Base-by-base conservation (phyloP, 129 eudicot genomes). In the Smallanthus sonchifolius region DNA sequence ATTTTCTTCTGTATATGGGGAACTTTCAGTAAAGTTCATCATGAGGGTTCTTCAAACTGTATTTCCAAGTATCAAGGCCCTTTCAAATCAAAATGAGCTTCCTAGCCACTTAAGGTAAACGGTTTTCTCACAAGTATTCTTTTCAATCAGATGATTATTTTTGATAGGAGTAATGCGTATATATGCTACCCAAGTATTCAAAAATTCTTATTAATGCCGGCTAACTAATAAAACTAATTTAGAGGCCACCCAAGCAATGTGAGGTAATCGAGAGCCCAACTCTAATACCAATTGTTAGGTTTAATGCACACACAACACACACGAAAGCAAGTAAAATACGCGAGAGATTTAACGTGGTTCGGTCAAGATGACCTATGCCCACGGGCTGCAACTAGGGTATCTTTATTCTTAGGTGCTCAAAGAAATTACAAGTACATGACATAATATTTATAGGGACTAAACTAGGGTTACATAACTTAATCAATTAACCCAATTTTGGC, bases 11-110 rank as follows among this genome's bases (percentile, higher is more conserved):
- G 91, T 72, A 6, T 94, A 88, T 76, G 81, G 79, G 32, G 97
- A 90, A 74, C 96, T 94, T 69, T 90, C 98, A 15, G 75, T 88
- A 61, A 94, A 86, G 85, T 94, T 96, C 93, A 57, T 94, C 83
- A 77, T 92, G 84, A 90, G 91, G 84, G 98, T 88, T 84, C 92
- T 95, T 82, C 81, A 83, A 55, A 88, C 91, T 19, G 89, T 95
- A 34, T 95, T 95, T 73, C 96, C 96, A 24, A 91, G 97, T 90
- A 86, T 94, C 62, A 87, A 86, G 87, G 93, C 98, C 43, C 90
- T 91, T 75, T 88, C 93, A 49, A 85, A 84, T 82, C 88, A 85
- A 77, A 82, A 75, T 59, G 96, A 87, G 74, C 82, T 95, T 81
- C 95, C 99, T 74, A 84, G 79, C 65, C 88, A 95, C 83, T 82